Evolutionary conservation across 495 filamentous ascomycete genomes (phyloP).

Genomic region (Mycothermus thermophilus): DNA sequence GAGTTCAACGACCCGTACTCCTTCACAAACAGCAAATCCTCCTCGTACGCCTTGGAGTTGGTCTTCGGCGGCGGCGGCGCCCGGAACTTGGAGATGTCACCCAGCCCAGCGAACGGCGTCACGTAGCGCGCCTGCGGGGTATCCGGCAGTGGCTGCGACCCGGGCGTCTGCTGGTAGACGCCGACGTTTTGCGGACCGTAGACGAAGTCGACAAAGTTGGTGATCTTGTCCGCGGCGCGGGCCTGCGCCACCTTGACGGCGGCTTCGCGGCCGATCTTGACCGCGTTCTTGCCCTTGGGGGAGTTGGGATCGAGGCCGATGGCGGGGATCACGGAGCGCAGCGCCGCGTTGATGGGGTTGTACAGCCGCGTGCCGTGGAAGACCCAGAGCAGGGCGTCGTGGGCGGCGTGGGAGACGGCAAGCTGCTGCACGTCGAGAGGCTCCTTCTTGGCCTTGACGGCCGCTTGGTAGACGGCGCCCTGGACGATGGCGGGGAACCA

Average conservation of each 20-base stretch:
- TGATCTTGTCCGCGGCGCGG: conserved; percentile 19
- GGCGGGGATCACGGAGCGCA: conserved; percentile 14
- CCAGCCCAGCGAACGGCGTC: conserved; percentile 15
- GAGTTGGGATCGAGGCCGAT: conserved; percentile 19
- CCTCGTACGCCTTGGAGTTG: conserved; percentile 11
- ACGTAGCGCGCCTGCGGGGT: conserved; percentile 19
- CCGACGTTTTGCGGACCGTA: conserved; percentile 13
- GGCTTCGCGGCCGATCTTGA: conserved; percentile 13
- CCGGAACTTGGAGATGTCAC: conserved; percentile 16
- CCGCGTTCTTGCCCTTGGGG: conserved; percentile 12
- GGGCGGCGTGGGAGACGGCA: conserved; percentile 27
- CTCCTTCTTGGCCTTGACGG: conserved; percentile 12
- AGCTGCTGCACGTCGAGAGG: conserved; percentile 23
- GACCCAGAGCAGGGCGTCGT: conserved; percentile 20
- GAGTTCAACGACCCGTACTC: conserved; percentile 15
- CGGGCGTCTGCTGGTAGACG: conserved; percentile 20
- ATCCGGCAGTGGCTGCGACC: conserved; percentile 17
- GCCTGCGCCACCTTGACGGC: conserved; percentile 15
- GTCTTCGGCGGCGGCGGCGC: conserved; percentile 14
- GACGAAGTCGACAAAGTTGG: conserved; percentile 22
- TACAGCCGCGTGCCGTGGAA: conserved; percentile 26
- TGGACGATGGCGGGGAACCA: conserved; percentile 23
- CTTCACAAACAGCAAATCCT: conserved; percentile 14
- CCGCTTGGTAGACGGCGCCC: conserved; percentile 21
- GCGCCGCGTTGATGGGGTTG: conserved; percentile 12